These are phyloP conservation scores for Dactylellina cionopaga DNA, from an alignment of 2,329 filamentous ascomycete species.

Conservation along the genomic window DNA sequence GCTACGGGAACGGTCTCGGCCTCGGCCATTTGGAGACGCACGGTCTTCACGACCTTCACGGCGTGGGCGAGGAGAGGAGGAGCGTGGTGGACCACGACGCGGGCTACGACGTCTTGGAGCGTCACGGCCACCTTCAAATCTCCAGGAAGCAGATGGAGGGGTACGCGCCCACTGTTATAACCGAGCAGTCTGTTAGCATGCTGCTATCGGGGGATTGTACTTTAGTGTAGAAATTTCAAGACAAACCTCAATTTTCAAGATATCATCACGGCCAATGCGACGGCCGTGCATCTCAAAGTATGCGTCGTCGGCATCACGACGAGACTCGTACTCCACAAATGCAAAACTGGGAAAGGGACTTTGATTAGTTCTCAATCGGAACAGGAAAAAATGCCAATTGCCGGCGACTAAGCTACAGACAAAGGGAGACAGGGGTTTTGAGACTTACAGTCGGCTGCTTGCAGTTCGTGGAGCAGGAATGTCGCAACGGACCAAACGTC, in stretches of 20 bases:
- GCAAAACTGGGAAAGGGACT: constrained; percentile 75
- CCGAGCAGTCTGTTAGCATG: constrained; percentile 5
- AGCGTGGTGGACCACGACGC: constrained; percentile 63
- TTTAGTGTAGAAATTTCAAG: background rate
- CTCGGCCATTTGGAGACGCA: constrained; percentile 67
- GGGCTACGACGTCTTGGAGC: constrained; percentile 69
- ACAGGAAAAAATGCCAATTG: too few species aligned
- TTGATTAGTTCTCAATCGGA: too few species aligned
- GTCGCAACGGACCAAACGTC: constrained; percentile 95
- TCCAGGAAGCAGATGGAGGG: constrained; percentile 96
- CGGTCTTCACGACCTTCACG: constrained; percentile 69
- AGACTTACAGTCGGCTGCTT: constrained; percentile 89
- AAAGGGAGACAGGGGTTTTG: constrained; percentile 37
- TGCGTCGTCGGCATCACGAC: constrained; percentile 96
- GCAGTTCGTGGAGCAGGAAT: constrained; percentile 96
- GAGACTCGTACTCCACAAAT: constrained; percentile 98
- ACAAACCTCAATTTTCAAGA: constrained; percentile 94
- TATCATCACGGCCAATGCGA: constrained; percentile 92
- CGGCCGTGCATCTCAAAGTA: constrained; percentile 99
- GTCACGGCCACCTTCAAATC: constrained; percentile 91
- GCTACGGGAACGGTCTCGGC: constrained; percentile 75
- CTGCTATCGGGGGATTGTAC: constrained; percentile 5
- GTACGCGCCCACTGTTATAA: constrained; percentile 90
- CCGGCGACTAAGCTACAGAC: constrained; percentile 52
- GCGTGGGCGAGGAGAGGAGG: constrained; percentile 81